Evolutionary conservation across 768 basidiomycete species (phyloP), one percentile per base, ranked within the genome.

Genomic region (Mycena indigotica): DNA sequence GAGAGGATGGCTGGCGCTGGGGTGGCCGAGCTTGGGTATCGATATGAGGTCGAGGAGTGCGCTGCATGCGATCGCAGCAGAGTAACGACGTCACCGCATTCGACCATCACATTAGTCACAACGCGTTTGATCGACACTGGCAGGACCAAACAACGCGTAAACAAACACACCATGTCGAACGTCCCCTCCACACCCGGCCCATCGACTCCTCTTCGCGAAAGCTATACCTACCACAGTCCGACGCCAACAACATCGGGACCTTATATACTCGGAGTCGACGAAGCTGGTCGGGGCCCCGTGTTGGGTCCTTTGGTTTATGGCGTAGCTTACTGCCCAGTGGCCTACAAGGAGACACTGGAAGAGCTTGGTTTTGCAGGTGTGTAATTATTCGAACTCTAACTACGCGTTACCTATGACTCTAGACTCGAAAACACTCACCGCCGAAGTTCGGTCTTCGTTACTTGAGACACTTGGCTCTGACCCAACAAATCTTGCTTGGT

Each of bases 251-350:
- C 85, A 1, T 55, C 71, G 1, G 92, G 92, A 0, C 89, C 90
- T 0, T 97, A 95, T 75, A 92, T 98, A 49, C 87, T 99, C 50
- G 97, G 97, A 23, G 95, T 99, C n/a, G 97, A 99, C 71, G 97
- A 99, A 70, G 97, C 97, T 0, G 97, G 97, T 0, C 81, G 97
- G 53, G 97, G 97, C 0, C 97, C 96, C 21, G 96, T 96, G 1
- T 77, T 99, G 0, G 96, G 95, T 1, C 97, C 97, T 0, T 83
- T 98, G 58, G 97, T 99, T 0, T 98, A 99, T 67, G 96, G 91
- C 5, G 86, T 96, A 24, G 95, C 97, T 0, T 98, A 93, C 67
- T 98, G 96, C 66, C 91, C 94, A 2, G 79, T 79, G 3, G 77
- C 86, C 23, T 98, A 91, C 73, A 78, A 86, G 61, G 84, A 88